phyloP scores from a whole-genome alignment of 2,329 filamentous ascomycete genomes.

The Phaeosphaeria sp. region DNA sequence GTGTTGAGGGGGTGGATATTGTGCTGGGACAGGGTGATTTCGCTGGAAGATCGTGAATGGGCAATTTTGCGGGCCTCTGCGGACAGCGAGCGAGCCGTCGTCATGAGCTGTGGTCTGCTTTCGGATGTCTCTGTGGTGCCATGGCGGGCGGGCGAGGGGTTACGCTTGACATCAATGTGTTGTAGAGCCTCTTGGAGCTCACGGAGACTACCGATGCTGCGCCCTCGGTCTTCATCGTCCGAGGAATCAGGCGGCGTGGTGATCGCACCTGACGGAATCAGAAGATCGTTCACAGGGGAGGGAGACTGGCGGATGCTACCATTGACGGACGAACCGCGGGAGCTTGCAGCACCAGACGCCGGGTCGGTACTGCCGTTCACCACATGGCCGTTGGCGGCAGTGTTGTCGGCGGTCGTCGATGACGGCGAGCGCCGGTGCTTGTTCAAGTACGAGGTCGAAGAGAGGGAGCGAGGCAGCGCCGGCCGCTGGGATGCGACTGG shows the following conservation, averaged over 20 bases:
- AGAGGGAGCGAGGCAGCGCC: constrained; percentile 61
- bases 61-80: constrained; percentile 65
- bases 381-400: constrained; percentile 35
- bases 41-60: constrained; percentile 66
- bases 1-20: constrained; percentile 50
- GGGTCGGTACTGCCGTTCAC: constrained; percentile 28
- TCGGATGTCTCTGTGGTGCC: constrained; percentile 22
- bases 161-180: constrained; percentile 72
- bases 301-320: constrained; percentile 81
- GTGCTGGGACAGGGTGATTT: constrained; percentile 59
- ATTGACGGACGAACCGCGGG: constrained; percentile 49
- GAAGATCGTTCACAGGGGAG: constrained; percentile 75
- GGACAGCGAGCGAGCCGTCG: constrained; percentile 50
- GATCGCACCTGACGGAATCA: constrained; percentile 82
- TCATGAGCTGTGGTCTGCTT: constrained; percentile 25
- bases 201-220: constrained; percentile 55
- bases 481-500: constrained; percentile 48
- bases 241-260: constrained; percentile 93
- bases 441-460: constrained; percentile 67
- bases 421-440: constrained; percentile 67
- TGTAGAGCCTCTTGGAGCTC: constrained; percentile 85
- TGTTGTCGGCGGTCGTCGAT: constrained; percentile 40
- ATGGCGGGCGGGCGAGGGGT: constrained; percentile 61
- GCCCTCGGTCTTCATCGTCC: constrained; percentile 78
- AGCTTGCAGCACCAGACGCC: constrained; percentile 24